phyloP scores from a whole-genome alignment of 352 stramenopile genomes.

The Pilasporangium apinafurcum region DNA sequence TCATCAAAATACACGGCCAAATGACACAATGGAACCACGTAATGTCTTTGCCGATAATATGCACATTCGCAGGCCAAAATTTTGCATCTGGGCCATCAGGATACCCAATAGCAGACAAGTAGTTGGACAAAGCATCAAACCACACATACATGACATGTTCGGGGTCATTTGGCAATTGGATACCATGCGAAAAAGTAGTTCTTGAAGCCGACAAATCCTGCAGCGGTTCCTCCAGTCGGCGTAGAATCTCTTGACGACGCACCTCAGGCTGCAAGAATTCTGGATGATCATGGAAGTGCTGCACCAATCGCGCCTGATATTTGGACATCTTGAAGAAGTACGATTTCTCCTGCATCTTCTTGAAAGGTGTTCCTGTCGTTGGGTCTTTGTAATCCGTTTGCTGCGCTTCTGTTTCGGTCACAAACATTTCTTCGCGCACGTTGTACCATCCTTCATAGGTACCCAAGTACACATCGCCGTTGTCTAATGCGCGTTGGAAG shows the following conservation, averaged over 20 bases:
- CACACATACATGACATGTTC: conserved; percentile 99
- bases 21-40: conserved; percentile 98
- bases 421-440: conserved; percentile 97
- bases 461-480: conserved; percentile 96
- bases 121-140: conserved; percentile 99
- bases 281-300: conserved; percentile 94
- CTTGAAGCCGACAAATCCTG: conserved; percentile 96
- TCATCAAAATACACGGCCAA: conserved; percentile 99
- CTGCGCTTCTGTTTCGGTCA: conserved; percentile 96
- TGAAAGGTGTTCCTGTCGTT: conserved; percentile 88
- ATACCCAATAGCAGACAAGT: conserved; percentile 96
- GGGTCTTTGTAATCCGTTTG: conserved; percentile 95
- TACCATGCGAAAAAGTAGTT: conserved; percentile 95
- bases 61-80: conserved; percentile 80
- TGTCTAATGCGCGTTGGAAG: conserved; percentile 88
- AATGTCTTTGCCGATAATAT: conserved; percentile 98
- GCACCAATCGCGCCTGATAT: conserved; percentile 93
- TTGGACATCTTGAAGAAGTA: conserved; percentile 99
- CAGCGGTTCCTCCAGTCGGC: conserved; percentile 89
- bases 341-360: conserved; percentile 97
- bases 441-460: conserved; percentile 99
- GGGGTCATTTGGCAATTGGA: conserved; percentile 93
- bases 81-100: conserved; percentile 69
- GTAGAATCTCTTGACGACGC: conserved; percentile 93
- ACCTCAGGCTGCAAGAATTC: conserved; percentile 96